Percentiles rank a stretch among this genome's conserved stretches.
Conservation (phyloP, 2,329 filamentous ascomycete genomes). For the Lecanoromycetidae sp. region DNA sequence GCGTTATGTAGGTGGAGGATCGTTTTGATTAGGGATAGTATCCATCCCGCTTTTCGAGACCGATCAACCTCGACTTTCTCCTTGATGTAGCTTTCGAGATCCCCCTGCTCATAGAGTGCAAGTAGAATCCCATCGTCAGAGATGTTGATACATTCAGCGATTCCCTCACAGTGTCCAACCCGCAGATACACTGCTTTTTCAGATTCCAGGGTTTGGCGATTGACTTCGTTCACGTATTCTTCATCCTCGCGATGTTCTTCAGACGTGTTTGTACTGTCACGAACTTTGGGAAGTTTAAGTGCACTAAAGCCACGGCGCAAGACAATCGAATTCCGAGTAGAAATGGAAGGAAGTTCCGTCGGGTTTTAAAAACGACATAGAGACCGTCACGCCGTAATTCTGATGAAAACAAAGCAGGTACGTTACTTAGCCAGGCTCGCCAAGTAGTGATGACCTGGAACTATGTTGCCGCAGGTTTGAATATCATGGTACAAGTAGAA, state of each 20-base stretch:
- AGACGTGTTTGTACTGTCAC: background rate
- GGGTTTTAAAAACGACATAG: background rate
- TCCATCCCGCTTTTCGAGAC: conserved; percentile 3
- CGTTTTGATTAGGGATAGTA: conserved; percentile 1
- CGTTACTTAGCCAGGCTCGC: too few species aligned
- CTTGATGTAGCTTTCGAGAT: conserved; percentile 8
- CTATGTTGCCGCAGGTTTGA: too few species aligned
- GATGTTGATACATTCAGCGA: conserved; percentile 8
- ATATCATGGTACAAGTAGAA: too few species aligned
- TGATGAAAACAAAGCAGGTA: too few species aligned
- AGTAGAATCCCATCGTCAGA: conserved; percentile 7
- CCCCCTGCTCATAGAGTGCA: background rate
- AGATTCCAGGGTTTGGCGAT: background rate
- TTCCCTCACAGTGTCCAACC: background rate
- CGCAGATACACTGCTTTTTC: conserved; percentile 5
- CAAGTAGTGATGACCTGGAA: too few species aligned
- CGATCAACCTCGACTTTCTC: background rate
- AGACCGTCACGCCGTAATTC: background rate
- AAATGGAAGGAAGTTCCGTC: background rate
- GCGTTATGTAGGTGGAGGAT: background rate
- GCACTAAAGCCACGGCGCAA: background rate
- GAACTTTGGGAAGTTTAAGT: conserved; percentile 1
- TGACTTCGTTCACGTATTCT: background rate
- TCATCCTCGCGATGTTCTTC: background rate
- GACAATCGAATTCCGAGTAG: background rate